phyloP scores from a whole-genome alignment of 2,329 filamentous ascomycete genomes.

The Phaeosphaeriaceae sp. region DNA sequence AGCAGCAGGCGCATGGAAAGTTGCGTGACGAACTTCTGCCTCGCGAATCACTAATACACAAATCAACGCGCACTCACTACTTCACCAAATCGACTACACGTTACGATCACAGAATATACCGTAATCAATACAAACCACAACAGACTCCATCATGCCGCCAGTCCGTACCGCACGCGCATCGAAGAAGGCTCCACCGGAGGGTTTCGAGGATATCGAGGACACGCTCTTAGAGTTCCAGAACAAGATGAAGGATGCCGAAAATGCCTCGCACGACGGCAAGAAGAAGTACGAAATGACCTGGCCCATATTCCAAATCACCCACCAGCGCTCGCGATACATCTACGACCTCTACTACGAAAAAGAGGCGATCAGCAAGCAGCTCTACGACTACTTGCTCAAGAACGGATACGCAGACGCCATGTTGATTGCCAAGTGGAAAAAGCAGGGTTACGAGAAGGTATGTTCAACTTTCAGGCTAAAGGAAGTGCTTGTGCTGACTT shows the following conservation, averaged over 20 bases:
- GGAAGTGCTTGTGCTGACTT: constrained; percentile 8
- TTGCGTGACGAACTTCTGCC: constrained; percentile 14
- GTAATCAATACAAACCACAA: neutral
- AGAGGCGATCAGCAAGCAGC: constrained; percentile 87
- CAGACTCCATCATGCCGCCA: constrained; percentile 69
- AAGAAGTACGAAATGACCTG: constrained; percentile 92
- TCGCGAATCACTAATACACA: constrained; percentile 1
- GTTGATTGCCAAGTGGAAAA: constrained; percentile 99
- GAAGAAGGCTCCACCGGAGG: constrained; percentile 82
- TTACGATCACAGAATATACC: too few species aligned
- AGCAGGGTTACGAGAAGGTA: constrained; percentile 97
- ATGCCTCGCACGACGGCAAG: constrained; percentile 78
- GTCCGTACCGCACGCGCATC: constrained; percentile 74
- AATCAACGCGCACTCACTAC: constrained; percentile 1
- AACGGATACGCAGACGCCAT: constrained; percentile 95
- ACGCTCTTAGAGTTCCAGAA: constrained; percentile 84
- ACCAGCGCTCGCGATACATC: constrained; percentile 90
- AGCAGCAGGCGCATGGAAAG: constrained; percentile 21
- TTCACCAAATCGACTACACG: neutral
- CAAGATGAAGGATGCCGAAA: constrained; percentile 96
- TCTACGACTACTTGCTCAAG: constrained; percentile 97
- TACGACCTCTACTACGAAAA: constrained; percentile 99
- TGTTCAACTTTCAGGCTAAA: constrained; percentile 25
- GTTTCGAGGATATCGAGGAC: constrained; percentile 87
- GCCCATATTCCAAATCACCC: constrained; percentile 97